phyloP scores from a whole-genome alignment of 352 stramenopile species.

The Plasmopara halstedii region DNA sequence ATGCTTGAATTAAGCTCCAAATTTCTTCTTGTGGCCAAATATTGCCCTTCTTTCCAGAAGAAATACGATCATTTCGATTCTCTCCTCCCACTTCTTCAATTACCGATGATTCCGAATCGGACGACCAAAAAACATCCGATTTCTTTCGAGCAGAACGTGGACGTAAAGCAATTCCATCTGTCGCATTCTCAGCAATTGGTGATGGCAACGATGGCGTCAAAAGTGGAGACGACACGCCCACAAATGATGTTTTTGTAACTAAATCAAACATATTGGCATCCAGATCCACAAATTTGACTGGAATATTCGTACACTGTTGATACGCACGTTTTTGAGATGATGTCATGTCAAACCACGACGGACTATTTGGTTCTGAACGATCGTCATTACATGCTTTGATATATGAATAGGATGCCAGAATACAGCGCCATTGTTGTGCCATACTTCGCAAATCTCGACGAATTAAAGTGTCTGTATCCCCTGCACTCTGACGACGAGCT shows the following conservation, averaged over 20 bases:
- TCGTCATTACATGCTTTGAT: constrained; percentile 34
- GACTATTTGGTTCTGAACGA: constrained; percentile 14
- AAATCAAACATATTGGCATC: constrained; percentile 29
- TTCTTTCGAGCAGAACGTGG: constrained; percentile 21
- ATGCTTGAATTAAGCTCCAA: constrained; percentile 24
- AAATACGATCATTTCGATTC: not conserved
- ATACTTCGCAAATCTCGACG: constrained; percentile 23
- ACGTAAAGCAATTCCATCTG: constrained; percentile 21
- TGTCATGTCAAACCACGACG: constrained; percentile 30
- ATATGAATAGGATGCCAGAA: constrained; percentile 34
- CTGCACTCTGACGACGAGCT: constrained; percentile 15
- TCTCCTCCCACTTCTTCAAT: constrained; percentile 3
- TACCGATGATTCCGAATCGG: constrained; percentile 25
- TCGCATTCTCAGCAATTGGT: constrained; percentile 3
- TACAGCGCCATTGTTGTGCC: constrained; percentile 30
- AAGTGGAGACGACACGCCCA: constrained; percentile 7
- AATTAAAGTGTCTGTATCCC: constrained; percentile 15
- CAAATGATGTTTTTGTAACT: constrained; percentile 30
- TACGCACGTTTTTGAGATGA: constrained; percentile 28
- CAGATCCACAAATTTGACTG: constrained; percentile 34
- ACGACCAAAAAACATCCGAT: constrained; percentile 25
- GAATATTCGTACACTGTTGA: constrained; percentile 30
- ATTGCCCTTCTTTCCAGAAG: constrained; percentile 18
- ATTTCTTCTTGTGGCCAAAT: constrained; percentile 26
- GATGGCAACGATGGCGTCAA: constrained; percentile 6